These are phyloP conservation scores for Pythium periplocum DNA, from an alignment of 352 stramenopile species.

Conservation along the genomic window DNA sequence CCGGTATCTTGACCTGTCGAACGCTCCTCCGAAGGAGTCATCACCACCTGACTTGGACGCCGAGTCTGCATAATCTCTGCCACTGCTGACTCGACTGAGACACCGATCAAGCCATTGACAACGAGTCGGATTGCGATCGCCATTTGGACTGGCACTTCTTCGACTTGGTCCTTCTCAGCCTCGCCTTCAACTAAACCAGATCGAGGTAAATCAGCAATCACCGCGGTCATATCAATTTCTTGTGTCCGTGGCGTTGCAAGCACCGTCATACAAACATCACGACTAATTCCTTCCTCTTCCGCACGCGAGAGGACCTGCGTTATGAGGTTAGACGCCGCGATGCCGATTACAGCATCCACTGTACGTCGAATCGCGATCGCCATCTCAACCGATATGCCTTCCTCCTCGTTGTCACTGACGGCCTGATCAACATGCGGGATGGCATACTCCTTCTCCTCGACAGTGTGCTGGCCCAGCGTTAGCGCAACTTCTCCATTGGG, in stretches of 20 bases:
- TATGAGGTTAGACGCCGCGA: conserved; percentile 14
- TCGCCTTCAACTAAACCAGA: background rate
- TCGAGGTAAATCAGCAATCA: too few relatives aligned
- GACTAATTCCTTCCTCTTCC: too few relatives aligned
- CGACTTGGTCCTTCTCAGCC: conserved; percentile 5
- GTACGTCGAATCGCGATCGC: conserved; percentile 38
- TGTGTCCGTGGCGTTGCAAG: too few relatives aligned
- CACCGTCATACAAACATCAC: too few relatives aligned
- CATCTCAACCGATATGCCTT: conserved; percentile 31
- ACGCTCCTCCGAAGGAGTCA: too few relatives aligned
- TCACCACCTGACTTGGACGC: conserved; percentile 14
- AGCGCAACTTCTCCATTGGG: background rate
- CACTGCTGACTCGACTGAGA: conserved; percentile 35
- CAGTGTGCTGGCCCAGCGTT: background rate
- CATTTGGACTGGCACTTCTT: conserved; percentile 29
- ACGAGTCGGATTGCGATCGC: conserved; percentile 29
- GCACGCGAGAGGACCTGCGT: background rate
- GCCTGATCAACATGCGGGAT: background rate
- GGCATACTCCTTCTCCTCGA: background rate
- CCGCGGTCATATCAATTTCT: too few relatives aligned
- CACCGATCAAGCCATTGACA: conserved; percentile 34
- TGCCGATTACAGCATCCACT: conserved; percentile 34
- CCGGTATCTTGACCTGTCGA: too few relatives aligned
- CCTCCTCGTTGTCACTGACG: conserved; percentile 1
- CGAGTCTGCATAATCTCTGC: conserved; percentile 22